phyloP scores from a whole-genome alignment of 2,329 filamentous ascomycete genomes.

The Aspergillus phoenicis region DNA sequence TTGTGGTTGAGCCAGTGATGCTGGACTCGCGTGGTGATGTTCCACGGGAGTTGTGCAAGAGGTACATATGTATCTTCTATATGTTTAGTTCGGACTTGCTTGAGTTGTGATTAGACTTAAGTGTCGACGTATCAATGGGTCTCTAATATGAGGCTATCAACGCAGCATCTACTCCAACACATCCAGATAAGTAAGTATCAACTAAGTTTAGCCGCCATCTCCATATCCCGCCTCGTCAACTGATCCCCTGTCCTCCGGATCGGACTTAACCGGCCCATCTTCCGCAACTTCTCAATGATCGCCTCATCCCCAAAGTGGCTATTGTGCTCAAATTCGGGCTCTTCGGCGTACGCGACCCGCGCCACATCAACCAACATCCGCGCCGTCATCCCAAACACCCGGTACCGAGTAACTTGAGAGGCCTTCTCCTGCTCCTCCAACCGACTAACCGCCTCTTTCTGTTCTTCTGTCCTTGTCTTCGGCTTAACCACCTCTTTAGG shows the following conservation, averaged over 20 bases:
- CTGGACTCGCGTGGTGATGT: neutral
- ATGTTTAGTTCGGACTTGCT: no score
- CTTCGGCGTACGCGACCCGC: constrained; percentile 76
- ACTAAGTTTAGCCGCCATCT: constrained; percentile 43
- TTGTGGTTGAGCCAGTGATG: neutral
- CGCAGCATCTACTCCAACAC: neutral
- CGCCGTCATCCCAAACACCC: constrained; percentile 95
- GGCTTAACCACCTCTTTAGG: constrained; percentile 70
- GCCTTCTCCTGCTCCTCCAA: constrained; percentile 53
- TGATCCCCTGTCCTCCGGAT: constrained; percentile 55
- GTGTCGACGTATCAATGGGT: no score
- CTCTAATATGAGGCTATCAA: neutral
- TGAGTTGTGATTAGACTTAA: no score
- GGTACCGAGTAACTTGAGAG: constrained; percentile 62
- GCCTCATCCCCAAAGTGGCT: constrained; percentile 67
- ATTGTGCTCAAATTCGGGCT: constrained; percentile 81
- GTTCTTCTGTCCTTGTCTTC: constrained; percentile 38
- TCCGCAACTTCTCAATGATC: constrained; percentile 61
- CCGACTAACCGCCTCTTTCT: constrained; percentile 43
- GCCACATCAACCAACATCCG: constrained; percentile 87
- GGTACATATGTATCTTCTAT: no score
- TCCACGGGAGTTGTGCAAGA: neutral
- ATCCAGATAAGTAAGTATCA: neutral
- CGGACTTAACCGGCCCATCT: constrained; percentile 59
- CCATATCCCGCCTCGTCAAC: constrained; percentile 55